Conservation (phyloP, 2,329 filamentous ascomycete genomes). For the Claviceps digitariae region DNA sequence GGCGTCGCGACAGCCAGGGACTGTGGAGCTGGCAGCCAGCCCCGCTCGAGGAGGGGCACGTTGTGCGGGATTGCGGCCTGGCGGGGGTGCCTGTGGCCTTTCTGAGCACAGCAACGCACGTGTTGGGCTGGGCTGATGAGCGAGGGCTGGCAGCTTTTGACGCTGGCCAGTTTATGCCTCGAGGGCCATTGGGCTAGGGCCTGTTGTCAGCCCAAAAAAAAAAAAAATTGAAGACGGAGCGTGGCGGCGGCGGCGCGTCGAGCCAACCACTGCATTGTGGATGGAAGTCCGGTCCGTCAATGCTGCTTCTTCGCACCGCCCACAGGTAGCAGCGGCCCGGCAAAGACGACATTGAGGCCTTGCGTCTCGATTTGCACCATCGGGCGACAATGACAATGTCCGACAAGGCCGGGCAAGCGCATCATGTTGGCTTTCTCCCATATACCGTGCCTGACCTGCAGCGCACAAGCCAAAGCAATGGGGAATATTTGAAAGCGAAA, state of each 20-base stretch:
- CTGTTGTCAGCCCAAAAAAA: neutral
- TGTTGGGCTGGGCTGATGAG: neutral
- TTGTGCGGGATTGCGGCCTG: neutral
- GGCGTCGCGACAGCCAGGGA: conserved; percentile 2
- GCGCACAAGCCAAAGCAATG: too few relatives aligned
- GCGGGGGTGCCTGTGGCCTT: neutral
- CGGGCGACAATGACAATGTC: neutral
- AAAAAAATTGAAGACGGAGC: too few relatives aligned
- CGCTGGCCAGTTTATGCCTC: too few relatives aligned
- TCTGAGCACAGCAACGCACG: neutral
- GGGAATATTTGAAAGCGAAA: neutral
- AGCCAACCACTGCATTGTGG: neutral
- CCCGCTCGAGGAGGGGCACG: conserved; percentile 6
- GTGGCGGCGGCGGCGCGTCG: too few relatives aligned
- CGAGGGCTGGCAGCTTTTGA: too few relatives aligned
- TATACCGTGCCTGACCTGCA: too few relatives aligned
- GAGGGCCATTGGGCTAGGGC: neutral
- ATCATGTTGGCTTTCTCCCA: too few relatives aligned
- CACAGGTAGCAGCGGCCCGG: neutral
- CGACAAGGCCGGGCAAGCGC: too few relatives aligned
- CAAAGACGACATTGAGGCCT: neutral
- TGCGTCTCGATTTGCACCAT: neutral
- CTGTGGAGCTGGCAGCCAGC: neutral
- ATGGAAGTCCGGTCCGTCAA: too few relatives aligned
- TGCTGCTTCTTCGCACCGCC: too few relatives aligned